A percentile compares a stretch with the other conserved stretches of the same genome.
These are phyloP conservation scores for Apiospora kogelbergensis DNA, from an alignment of 2,329 filamentous ascomycete genomes.

Conservation along the genomic window DNA sequence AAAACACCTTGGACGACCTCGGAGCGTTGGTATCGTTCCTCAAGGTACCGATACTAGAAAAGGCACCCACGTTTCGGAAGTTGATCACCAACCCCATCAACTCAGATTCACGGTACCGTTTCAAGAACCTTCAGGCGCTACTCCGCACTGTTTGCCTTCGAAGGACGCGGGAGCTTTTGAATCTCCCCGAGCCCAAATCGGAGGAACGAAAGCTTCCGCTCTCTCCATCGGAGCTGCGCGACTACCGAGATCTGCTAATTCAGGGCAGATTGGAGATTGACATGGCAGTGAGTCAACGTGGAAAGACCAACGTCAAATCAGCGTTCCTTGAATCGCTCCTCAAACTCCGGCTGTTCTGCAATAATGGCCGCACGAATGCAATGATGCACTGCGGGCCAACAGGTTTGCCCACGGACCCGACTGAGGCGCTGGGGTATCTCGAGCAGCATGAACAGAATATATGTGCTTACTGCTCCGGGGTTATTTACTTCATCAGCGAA, in stretches of 20 bases:
- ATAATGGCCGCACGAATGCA: not conserved
- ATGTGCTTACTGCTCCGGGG: not conserved
- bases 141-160: not conserved
- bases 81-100: not conserved
- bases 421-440: not conserved
- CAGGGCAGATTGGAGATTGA: not conserved
- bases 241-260: not conserved
- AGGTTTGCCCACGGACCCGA: not conserved
- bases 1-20: conserved; percentile 12
- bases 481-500: not conserved
- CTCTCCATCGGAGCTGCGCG: not conserved
- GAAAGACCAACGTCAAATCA: not conserved
- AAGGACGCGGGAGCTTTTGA: not conserved
- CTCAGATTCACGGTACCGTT: not conserved
- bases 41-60: conserved; percentile 4
- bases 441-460: not conserved
- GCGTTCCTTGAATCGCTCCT: not conserved
- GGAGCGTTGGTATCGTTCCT: conserved; percentile 8
- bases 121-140: not conserved
- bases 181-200: not conserved
- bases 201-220: not conserved
- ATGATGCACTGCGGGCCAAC: not conserved
- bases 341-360: not conserved
- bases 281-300: not conserved
- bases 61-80: not conserved